Evolutionary conservation across 495 filamentous ascomycete genomes (phyloP).

Genomic region (Hypoxylon rickii): DNA sequence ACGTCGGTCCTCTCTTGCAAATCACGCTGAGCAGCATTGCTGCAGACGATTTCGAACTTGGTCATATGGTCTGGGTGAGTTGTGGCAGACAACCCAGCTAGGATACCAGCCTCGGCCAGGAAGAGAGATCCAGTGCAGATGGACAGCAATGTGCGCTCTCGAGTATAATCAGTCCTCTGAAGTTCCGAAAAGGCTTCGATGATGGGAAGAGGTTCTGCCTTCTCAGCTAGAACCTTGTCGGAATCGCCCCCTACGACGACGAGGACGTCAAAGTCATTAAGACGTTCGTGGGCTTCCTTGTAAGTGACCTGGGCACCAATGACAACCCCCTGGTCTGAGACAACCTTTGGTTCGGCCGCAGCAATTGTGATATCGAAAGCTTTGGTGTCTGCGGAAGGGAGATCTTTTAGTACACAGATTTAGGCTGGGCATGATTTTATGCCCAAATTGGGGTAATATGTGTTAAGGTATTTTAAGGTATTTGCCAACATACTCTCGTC

Average conservation of each 20-base stretch:
- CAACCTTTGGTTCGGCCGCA: constrained; percentile 56
- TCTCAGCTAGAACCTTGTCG: constrained; percentile 58
- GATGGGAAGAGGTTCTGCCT: constrained; percentile 63
- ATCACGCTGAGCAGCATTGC: constrained; percentile 62
- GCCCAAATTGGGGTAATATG: background rate
- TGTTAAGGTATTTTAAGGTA: constrained; percentile 5
- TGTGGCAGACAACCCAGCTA: constrained; percentile 73
- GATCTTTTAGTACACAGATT: constrained; percentile 9
- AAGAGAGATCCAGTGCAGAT: constrained; percentile 77
- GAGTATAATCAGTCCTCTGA: constrained; percentile 66
- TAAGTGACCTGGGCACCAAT: constrained; percentile 71
- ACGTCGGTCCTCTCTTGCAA: constrained; percentile 69
- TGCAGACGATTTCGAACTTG: constrained; percentile 70
- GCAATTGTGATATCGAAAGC: constrained; percentile 73
- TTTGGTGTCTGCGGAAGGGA: constrained; percentile 47
- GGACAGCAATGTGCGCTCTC: constrained; percentile 74
- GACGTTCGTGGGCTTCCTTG: constrained; percentile 65
- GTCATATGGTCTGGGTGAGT: constrained; percentile 67
- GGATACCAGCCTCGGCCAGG: constrained; percentile 70
- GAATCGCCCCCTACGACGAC: constrained; percentile 67
- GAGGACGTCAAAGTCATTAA: constrained; percentile 73
- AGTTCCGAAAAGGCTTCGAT: constrained; percentile 70
- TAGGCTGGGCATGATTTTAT: constrained; percentile 9
- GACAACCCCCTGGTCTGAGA: constrained; percentile 74
- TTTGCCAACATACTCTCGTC: constrained; percentile 61